Evolutionary conservation across 192 early-diverging fungal species (phyloP).

Genomic region (Rhizoclosmatium globosum): DNA sequence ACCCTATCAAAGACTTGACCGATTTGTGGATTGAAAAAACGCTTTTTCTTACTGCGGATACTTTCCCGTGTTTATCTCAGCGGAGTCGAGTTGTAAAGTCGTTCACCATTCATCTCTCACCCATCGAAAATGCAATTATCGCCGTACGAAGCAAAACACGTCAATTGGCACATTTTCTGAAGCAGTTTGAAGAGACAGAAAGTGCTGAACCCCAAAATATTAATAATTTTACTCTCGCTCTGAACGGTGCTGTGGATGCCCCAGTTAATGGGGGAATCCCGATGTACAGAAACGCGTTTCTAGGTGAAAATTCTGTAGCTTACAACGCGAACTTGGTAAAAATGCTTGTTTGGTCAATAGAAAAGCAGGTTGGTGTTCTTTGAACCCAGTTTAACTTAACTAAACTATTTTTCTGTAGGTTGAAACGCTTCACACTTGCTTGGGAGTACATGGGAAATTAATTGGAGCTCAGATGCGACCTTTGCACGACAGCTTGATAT

Average conservation of each 20-base stretch:
- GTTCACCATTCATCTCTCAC: slow-evolving; percentile 66
- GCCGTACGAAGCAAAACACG: slow-evolving; percentile 73
- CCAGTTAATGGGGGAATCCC: slow-evolving; percentile 82
- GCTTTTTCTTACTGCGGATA: slow-evolving; percentile 68
- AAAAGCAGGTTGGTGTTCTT: slow-evolving; percentile 66
- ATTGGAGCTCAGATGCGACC: slow-evolving; percentile 75
- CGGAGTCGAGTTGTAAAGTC: slow-evolving; percentile 65
- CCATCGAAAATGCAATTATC: slow-evolving; percentile 79
- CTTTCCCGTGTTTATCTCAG: slow-evolving; percentile 69
- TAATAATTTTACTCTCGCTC: slow-evolving; percentile 79
- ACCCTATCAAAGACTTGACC: slow-evolving; percentile 71
- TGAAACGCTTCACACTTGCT: slow-evolving; percentile 64
- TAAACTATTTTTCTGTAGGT: slow-evolving; percentile 47
- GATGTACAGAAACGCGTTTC: slow-evolving; percentile 78
- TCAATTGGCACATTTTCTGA: slow-evolving; percentile 64
- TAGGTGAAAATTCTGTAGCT: slow-evolving; percentile 45
- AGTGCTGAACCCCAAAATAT: slow-evolving; percentile 51
- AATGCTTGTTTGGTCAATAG: slow-evolving; percentile 63
- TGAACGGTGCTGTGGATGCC: slow-evolving; percentile 86
- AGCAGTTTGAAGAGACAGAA: slow-evolving; percentile 55
- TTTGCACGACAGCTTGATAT: slow-evolving; percentile 64
- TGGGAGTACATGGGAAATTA: slow-evolving; percentile 67
- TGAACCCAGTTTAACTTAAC: background rate
- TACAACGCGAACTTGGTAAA: slow-evolving; percentile 44
- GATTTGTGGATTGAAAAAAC: slow-evolving; percentile 83